These are phyloP conservation scores for Syzygium aromaticum DNA, from an alignment of 345 rosid genomes.

Conservation along the genomic window DNA sequence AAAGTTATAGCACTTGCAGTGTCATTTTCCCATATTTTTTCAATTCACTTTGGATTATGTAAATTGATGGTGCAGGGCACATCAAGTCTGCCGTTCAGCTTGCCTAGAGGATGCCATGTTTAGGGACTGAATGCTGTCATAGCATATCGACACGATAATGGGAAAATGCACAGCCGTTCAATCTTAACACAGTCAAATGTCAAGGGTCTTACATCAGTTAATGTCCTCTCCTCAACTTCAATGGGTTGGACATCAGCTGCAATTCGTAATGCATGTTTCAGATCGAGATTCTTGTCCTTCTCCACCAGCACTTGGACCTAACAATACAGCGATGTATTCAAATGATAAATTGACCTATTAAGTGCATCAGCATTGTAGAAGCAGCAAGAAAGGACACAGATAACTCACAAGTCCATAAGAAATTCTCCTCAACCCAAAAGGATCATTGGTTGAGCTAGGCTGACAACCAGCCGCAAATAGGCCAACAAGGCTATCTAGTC, in stretches of 20 bases:
- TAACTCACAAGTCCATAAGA: constrained; percentile 86
- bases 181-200: not conserved
- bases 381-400: not conserved
- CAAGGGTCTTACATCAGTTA: constrained; percentile 59
- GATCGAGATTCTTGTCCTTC: constrained; percentile 52
- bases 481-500: constrained; percentile 92
- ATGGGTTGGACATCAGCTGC: constrained; percentile 78
- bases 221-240: constrained; percentile 37
- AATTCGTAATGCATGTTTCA: constrained; percentile 49
- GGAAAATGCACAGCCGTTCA: not conserved
- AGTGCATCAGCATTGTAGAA: not conserved
- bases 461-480: constrained; percentile 97
- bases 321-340: not conserved
- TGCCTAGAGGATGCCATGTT: not conserved
- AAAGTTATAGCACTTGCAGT: not conserved
- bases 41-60: not conserved
- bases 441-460: constrained; percentile 90
- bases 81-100: not conserved
- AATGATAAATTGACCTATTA: not conserved
- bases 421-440: constrained; percentile 90
- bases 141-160: not conserved
- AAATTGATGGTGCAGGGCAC: not conserved
- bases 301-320: constrained; percentile 93
- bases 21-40: not conserved
- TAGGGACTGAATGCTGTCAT: not conserved